phyloP scores from a whole-genome alignment of 2,329 filamentous ascomycete genomes.

The Ascosphaera aggregata region DNA sequence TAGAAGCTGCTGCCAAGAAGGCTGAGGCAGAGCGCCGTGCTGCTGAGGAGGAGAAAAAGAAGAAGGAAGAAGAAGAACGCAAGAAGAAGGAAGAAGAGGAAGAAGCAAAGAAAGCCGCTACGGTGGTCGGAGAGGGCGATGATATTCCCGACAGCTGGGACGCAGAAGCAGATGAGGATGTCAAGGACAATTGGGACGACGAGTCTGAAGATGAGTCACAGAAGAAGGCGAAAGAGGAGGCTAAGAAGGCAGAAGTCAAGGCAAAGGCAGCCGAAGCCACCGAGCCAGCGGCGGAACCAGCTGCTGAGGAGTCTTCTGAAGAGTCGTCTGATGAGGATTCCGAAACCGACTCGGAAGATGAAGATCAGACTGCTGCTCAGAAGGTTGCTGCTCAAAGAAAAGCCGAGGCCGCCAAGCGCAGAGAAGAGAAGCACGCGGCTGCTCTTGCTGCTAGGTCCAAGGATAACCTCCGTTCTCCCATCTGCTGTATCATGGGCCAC shows the following conservation, averaged over 20 bases:
- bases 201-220: slow-evolving; percentile 38
- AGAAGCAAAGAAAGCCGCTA: slow-evolving; percentile 51
- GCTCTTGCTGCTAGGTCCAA: slow-evolving; percentile 77
- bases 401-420: slow-evolving; percentile 67
- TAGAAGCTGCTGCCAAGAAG: slow-evolving; percentile 24
- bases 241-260: slow-evolving; percentile 3
- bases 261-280: slow-evolving; percentile 9
- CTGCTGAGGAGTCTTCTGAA: slow-evolving; percentile 25
- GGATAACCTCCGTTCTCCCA: slow-evolving; percentile 87
- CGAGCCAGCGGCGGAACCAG: slow-evolving; percentile 8
- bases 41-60: slow-evolving; percentile 32
- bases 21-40: slow-evolving; percentile 22
- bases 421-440: slow-evolving; percentile 76
- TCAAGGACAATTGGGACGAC: background rate
- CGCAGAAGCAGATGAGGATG: slow-evolving; percentile 24
- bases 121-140: slow-evolving; percentile 57
- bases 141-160: slow-evolving; percentile 93
- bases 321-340: slow-evolving; percentile 38
- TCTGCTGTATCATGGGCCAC: slow-evolving; percentile 98
- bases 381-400: slow-evolving; percentile 55
- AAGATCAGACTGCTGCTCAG: slow-evolving; percentile 49
- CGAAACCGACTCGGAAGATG: slow-evolving; percentile 36
- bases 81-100: slow-evolving; percentile 45
- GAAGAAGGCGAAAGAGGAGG: slow-evolving; percentile 24
- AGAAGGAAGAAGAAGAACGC: slow-evolving; percentile 47